These are phyloP conservation scores for Fragaria ananassa DNA, from an alignment of 306 rosid species.

Conservation along the genomic window DNA sequence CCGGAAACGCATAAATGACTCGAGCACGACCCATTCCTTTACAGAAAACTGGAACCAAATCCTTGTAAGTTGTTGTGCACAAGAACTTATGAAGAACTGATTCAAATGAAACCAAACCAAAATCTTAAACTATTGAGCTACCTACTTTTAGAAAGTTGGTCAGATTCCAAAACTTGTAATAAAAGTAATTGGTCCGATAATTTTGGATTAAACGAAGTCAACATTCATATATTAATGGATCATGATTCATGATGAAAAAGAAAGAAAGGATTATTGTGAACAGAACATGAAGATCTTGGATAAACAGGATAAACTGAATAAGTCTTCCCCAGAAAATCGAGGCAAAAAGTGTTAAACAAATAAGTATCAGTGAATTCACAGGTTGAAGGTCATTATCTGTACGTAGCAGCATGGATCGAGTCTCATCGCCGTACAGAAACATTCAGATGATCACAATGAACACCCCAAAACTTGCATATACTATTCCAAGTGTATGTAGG, in stretches of 20 bases:
- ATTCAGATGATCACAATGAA: neutral
- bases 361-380: neutral
- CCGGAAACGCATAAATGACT: neutral
- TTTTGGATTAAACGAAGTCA: neutral
- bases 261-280: neutral
- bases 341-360: neutral
- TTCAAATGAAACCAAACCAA: neutral
- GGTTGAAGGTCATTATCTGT: conserved; percentile 2
- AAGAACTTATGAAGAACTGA: neutral
- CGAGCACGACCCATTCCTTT: neutral
- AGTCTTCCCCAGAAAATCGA: neutral
- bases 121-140: neutral
- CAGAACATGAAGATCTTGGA: neutral
- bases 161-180: neutral
- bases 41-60: conserved; percentile 1
- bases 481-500: neutral
- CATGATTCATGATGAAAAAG: neutral
- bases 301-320: neutral
- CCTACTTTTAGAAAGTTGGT: conserved; percentile 4
- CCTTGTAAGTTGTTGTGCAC: neutral
- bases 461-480: neutral
- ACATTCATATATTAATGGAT: neutral
- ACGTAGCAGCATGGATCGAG: neutral
- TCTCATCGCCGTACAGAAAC: neutral
- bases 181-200: neutral